phyloP scores from a whole-genome alignment of 2,329 filamentous ascomycete genomes.

The Venturia asperata region DNA sequence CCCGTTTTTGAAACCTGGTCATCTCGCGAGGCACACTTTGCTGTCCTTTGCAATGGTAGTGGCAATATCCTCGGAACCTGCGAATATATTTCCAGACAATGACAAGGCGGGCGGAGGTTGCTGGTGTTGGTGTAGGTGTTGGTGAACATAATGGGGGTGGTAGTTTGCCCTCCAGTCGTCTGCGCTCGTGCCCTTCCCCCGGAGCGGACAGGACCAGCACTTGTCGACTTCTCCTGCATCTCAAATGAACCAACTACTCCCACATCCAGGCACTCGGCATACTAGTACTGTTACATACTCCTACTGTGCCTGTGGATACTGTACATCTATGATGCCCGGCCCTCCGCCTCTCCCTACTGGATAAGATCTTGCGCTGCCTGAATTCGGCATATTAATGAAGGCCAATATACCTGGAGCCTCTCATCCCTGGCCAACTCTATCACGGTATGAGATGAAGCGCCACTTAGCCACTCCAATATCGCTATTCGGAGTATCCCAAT shows the following conservation, averaged over 20 bases:
- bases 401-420: slow-evolving; percentile 8
- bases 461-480: neutral
- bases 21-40: too few species aligned
- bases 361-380: neutral
- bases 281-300: too few species aligned
- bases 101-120: neutral
- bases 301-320: neutral
- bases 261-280: neutral
- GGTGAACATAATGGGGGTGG: neutral
- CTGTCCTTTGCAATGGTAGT: too few species aligned
- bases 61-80: neutral
- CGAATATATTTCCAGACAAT: too few species aligned
- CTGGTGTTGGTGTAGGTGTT: neutral
- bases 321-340: neutral
- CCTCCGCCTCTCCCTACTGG: neutral
- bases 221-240: too few species aligned
- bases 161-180: neutral
- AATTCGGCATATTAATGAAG: slow-evolving; percentile 1
- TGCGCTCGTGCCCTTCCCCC: too few species aligned
- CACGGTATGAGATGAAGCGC: neutral
- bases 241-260: neutral
- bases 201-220: too few species aligned
- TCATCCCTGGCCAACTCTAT: slow-evolving; percentile 1
- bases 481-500: neutral
- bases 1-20: too few species aligned